Evolutionary conservation across 1,284 basidiomycete species (phyloP), one percentile per base, ranked within the genome.

Genomic region (Austroboletus niveus): DNA sequence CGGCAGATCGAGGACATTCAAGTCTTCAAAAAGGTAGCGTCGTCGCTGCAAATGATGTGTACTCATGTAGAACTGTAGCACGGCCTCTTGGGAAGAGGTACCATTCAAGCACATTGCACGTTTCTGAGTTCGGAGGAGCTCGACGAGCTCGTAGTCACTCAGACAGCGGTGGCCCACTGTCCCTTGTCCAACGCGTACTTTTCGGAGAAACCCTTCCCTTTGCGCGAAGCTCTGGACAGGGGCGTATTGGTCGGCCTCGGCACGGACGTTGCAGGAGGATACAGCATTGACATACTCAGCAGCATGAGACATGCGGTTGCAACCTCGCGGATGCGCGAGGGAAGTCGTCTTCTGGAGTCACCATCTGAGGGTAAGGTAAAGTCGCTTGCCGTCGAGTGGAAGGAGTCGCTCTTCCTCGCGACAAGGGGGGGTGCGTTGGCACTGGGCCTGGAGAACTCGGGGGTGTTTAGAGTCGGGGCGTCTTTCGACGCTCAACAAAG

Each of bases 141-240:
- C 14, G 60, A 69, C 0, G 75, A 74, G n/a, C 71, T 94, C 10
- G 72, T 74, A 2, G 59, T 61, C 5, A 69, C 68, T 32, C 80
- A 82, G 8, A 80, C 84, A 1, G 76, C 87, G 2, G 75, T 94
- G 24, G 89, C 91, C 0, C 89, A 92, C 59, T 94, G 92, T 64
- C 92, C 91, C 0, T 75, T 94, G 11, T 92, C 89, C 0, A 94
- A 94, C 61, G 78, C 81, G 1, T 94, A 94, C 69, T 92, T 94
- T 68, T 92, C 89, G 1, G 79, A 84, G 9, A 75, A 79, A 51
- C 81, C 85, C 0, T 88, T 94, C 62, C 81, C 78, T 3, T 72
- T 93, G 12, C 82, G 87, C 30, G 88, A 92, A 66, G 88, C 89
- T 1, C 72, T 93, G 20, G 69, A 78, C 38, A 69, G 67, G 20